Evolutionary conservation across 75 land plant genomes (phyloP).

Genomic region (Cupressus sempervirens): DNA sequence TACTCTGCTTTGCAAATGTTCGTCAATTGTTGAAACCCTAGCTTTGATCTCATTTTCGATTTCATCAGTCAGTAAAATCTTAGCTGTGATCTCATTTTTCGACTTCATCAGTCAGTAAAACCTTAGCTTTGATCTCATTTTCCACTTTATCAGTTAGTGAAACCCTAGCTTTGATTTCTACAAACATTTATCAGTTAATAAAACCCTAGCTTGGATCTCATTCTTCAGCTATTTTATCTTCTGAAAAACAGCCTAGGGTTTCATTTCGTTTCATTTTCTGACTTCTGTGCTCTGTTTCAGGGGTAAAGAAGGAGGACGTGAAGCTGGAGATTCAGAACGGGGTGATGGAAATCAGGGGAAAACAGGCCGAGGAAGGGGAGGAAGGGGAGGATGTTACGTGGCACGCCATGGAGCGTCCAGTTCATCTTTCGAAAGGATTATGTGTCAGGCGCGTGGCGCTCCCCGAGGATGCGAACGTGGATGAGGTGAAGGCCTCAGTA

Average conservation of each 20-base stretch:
- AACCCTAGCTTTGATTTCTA: no score
- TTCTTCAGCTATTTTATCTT: no score
- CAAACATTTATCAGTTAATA: no score
- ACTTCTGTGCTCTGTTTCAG: constrained; percentile 9
- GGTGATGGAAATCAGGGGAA: constrained; percentile 39
- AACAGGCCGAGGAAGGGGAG: constrained; percentile 17
- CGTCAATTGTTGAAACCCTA: not conserved
- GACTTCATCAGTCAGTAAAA: no score
- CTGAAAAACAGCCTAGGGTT: no score
- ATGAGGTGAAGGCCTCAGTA: not conserved
- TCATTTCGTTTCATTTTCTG: not conserved
- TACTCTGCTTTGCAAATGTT: not conserved
- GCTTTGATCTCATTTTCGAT: not conserved
- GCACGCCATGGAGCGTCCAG: not conserved
- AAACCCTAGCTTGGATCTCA: no score
- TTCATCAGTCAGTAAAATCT: no score
- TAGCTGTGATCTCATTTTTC: no score
- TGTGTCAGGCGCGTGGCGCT: not conserved
- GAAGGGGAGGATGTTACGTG: constrained; percentile 12
- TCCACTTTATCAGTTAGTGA: no score
- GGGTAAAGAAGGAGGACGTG: constrained; percentile 58
- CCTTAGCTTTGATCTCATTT: no score
- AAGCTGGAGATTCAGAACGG: constrained; percentile 54
- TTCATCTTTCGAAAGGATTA: not conserved
- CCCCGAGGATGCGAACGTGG: not conserved